Base-by-base conservation (phyloP, 768 basidiomycete genomes). In the Boletus bicolor region DNA sequence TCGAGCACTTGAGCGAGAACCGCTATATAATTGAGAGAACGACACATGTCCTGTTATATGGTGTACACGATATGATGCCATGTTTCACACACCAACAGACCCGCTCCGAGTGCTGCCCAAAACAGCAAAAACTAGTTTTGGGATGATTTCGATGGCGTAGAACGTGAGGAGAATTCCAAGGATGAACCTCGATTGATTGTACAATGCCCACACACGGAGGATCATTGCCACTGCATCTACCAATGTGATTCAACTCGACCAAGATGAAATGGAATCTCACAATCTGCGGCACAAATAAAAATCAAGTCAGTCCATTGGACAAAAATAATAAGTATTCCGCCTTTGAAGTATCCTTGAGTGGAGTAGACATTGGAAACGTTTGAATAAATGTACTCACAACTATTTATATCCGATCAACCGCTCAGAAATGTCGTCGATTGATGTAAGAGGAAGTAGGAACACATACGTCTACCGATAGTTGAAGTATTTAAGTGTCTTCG, bases 141-240 rank as follows among this genome's bases (percentile, higher is more conserved):
- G 19, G 10, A 64, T 2, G 2, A 56, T 30, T 21, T 64, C 61
- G 12, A 30, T 3, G 2, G 14, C 4, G 11, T 53, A 64, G 19
- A 60, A 37, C 1, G 42, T 9, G 19, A 64, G 57, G 28, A 64
- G 62, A 14, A 45, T 19, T 1, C 48, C 36, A 21, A 63, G 54
- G 5, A 63, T 30, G 12, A 53, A 32, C 36, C 34, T 60, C 5
- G 62, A 62, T 7, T 21, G 42, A 11, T 10, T 4, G 28, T 62
- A 60, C 35, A 62, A 21, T 39, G 47, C 57, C 53, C 57, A 64
- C 21, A 64, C 44, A 35, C 57, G 62, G 10, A 64, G 51, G 26
- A 64, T 53, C 61, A 63, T 63, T 7, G 32, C 42, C 47, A 63
- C 61, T 60, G 10, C 10, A 46, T 17, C 49, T 26, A 32, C 7